Evolutionary conservation across 441 rosid species (phyloP).

Genomic region (Flueggea neowawraea): DNA sequence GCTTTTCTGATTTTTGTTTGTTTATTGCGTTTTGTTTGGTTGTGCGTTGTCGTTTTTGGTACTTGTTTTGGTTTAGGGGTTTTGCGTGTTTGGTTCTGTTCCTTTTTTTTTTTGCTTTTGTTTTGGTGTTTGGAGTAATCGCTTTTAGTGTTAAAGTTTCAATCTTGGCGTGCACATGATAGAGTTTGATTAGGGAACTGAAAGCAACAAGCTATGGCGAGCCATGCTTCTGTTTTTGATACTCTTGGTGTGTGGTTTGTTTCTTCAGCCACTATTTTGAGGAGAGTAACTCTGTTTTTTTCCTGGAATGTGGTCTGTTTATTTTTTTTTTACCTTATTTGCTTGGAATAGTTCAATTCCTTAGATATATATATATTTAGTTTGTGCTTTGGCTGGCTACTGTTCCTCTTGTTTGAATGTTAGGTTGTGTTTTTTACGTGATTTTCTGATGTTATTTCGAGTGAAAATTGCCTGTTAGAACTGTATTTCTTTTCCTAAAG

Average conservation of each 20-base stretch:
- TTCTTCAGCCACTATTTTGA: too few species aligned
- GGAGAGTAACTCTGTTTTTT: too few species aligned
- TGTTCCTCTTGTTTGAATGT: too few species aligned
- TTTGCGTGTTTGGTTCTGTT: too few species aligned
- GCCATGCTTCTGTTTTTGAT: too few species aligned
- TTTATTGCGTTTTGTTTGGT: background rate
- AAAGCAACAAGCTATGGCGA: too few species aligned
- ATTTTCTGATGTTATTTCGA: background rate
- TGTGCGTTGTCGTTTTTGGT: background rate
- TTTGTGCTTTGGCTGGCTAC: background rate
- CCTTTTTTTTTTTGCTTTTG: background rate
- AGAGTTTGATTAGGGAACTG: too few species aligned
- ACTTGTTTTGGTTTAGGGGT: background rate
- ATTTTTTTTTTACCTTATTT: background rate
- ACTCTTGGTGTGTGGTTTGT: too few species aligned
- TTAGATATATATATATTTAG: background rate
- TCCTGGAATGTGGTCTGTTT: too few species aligned
- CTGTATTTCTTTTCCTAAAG: slow-evolving; percentile 5
- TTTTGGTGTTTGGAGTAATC: background rate
- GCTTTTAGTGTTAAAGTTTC: background rate
- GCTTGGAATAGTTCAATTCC: background rate
- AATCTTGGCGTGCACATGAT: too few species aligned
- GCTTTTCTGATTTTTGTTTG: background rate
- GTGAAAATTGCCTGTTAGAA: background rate
- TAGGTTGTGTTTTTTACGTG: too few species aligned